phyloP scores from a whole-genome alignment of 129 eudicot genomes.

The Artemisia argyi region DNA sequence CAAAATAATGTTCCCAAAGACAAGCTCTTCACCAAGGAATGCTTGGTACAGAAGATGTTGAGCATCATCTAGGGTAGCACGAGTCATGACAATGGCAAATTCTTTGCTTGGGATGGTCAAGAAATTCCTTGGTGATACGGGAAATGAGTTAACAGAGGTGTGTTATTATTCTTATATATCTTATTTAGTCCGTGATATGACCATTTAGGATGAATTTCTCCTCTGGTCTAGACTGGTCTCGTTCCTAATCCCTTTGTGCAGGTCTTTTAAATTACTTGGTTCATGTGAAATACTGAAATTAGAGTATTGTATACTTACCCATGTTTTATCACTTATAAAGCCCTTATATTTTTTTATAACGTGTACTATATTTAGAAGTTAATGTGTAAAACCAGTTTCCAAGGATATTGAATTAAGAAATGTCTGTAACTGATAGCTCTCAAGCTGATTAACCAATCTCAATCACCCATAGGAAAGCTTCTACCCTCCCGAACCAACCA shows the following conservation, averaged over 20 bases:
- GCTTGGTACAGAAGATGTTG: slow-evolving; percentile 73
- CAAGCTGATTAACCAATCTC: too few relatives aligned
- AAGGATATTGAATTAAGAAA: too few relatives aligned
- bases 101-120: slow-evolving; percentile 97
- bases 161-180: not conserved
- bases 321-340: too few relatives aligned
- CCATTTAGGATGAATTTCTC: not conserved
- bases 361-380: too few relatives aligned
- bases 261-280: too few relatives aligned
- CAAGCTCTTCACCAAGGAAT: slow-evolving; percentile 87
- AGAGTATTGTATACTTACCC: too few relatives aligned
- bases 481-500: too few relatives aligned
- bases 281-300: too few relatives aligned
- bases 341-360: too few relatives aligned
- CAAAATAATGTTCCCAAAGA: slow-evolving; percentile 84
- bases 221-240: not conserved
- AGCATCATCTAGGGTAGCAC: slow-evolving; percentile 63
- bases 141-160: slow-evolving; percentile 2
- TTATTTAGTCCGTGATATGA: not conserved
- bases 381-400: too few relatives aligned
- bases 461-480: too few relatives aligned
- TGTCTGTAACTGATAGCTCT: too few relatives aligned
- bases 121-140: slow-evolving; percentile 83
- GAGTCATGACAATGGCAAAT: slow-evolving; percentile 79
- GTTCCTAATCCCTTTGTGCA: not conserved